A percentile compares a stretch with the other conserved stretches of the same genome.
These are phyloP conservation scores for Triangularia verruculosa DNA, from an alignment of 2,329 filamentous ascomycete species.

Conservation along the genomic window DNA sequence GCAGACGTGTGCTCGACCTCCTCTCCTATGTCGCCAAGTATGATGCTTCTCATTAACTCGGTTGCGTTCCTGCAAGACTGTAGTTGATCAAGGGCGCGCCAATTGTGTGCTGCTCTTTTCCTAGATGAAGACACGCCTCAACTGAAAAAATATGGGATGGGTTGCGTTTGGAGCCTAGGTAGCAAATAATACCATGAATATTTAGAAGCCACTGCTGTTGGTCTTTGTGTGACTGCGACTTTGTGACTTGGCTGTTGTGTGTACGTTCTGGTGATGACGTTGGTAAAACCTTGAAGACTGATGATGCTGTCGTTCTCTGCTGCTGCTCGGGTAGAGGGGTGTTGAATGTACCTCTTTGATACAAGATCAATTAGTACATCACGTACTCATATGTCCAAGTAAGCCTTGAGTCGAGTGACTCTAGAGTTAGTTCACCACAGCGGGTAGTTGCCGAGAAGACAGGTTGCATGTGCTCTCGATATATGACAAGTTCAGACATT, in stretches of 20 bases:
- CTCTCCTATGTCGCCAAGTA: slow-evolving; percentile 75
- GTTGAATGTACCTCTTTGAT: too few relatives aligned
- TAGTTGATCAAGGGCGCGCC: slow-evolving; percentile 11
- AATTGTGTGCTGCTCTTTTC: slow-evolving; percentile 3
- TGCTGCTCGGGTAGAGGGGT: too few relatives aligned
- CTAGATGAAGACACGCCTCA: slow-evolving; percentile 4
- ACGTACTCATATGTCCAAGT: too few relatives aligned
- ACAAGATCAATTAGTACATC: too few relatives aligned
- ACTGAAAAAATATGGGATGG: background rate
- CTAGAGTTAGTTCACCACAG: too few relatives aligned
- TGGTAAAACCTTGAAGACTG: too few relatives aligned
- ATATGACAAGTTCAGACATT: too few relatives aligned
- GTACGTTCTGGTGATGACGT: too few relatives aligned
- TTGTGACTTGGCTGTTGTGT: background rate
- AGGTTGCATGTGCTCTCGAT: too few relatives aligned
- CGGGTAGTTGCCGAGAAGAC: too few relatives aligned
- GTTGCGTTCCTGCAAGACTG: slow-evolving; percentile 19
- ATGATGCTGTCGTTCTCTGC: too few relatives aligned
- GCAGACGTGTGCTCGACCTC: slow-evolving; percentile 87
- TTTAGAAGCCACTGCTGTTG: background rate
- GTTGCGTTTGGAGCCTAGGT: slow-evolving; percentile 9
- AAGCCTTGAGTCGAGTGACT: too few relatives aligned
- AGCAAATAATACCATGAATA: slow-evolving; percentile 9
- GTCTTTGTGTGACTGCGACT: background rate
- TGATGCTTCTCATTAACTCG: slow-evolving; percentile 52